phyloP scores from a whole-genome alignment of 2,329 filamentous ascomycete genomes.

The Cadophora malorum region DNA sequence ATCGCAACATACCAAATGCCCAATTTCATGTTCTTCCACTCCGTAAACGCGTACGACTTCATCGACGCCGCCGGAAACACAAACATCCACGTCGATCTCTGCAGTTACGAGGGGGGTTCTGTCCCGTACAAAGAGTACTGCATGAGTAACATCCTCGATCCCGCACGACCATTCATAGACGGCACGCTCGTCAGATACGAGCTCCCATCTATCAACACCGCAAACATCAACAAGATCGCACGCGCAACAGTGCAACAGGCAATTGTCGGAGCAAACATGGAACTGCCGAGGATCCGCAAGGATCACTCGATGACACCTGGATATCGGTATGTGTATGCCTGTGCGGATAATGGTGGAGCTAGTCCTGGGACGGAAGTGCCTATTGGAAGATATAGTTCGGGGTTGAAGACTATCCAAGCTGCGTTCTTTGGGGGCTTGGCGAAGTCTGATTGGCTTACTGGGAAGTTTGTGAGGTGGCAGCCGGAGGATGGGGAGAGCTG shows the following conservation, averaged over 20 bases:
- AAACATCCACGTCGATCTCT: conserved; percentile 20
- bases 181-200: conserved; percentile 18
- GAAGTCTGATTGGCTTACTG: conserved; percentile 67
- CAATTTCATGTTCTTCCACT: conserved; percentile 81
- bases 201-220: conserved; percentile 8
- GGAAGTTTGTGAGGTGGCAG: conserved; percentile 60
- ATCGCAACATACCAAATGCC: conserved; percentile 71
- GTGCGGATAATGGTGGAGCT: conserved; percentile 44
- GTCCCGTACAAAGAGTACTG: conserved; percentile 21
- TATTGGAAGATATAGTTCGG: conserved; percentile 69
- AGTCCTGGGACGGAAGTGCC: conserved; percentile 68
- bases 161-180: conserved; percentile 5
- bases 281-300: conserved; percentile 20
- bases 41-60: conserved; percentile 67
- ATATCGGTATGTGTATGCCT: conserved; percentile 22
- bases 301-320: conserved; percentile 18
- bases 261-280: not conserved
- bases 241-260: conserved; percentile 18
- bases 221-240: not conserved
- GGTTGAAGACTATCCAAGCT: conserved; percentile 61
- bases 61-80: conserved; percentile 15
- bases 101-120: conserved; percentile 13
- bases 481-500: conserved; percentile 62
- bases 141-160: conserved; percentile 20
- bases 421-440: conserved; percentile 66